Conservation (phyloP, 352 stramenopile genomes). For the Pythium scleroteichum region DNA sequence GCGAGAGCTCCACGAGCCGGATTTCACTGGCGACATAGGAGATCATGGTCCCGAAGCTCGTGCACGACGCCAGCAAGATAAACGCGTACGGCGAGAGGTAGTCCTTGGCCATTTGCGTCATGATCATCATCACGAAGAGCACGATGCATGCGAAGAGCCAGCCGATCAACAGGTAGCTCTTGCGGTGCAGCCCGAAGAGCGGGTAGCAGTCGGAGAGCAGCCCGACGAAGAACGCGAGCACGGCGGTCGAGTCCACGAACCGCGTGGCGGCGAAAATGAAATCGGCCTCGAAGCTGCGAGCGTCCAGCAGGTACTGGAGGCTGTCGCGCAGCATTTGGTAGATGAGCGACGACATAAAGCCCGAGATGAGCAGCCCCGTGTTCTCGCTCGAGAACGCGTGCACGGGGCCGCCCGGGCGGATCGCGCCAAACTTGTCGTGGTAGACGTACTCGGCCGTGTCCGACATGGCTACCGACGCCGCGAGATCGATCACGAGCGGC, state of each 20-base stretch:
- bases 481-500: slow-evolving; percentile 6
- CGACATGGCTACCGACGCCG: background rate
- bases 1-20: slow-evolving; percentile 42
- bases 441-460: background rate
- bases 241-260: slow-evolving; percentile 32
- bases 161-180: slow-evolving; percentile 39
- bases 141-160: slow-evolving; percentile 21
- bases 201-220: slow-evolving; percentile 36
- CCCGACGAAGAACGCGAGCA: slow-evolving; percentile 37
- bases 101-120: slow-evolving; percentile 3
- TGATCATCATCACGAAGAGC: slow-evolving; percentile 22
- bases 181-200: slow-evolving; percentile 33
- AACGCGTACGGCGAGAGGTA: slow-evolving; percentile 24
- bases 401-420: slow-evolving; percentile 14
- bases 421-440: background rate
- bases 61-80: slow-evolving; percentile 30
- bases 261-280: slow-evolving; percentile 23
- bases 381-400: slow-evolving; percentile 15
- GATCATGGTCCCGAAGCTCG: slow-evolving; percentile 42
- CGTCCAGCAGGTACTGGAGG: slow-evolving; percentile 2
- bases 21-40: slow-evolving; percentile 42
- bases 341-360: slow-evolving; percentile 8
- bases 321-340: slow-evolving; percentile 11
- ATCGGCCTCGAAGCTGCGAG: background rate
- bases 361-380: slow-evolving; percentile 13